Evolutionary conservation across 2,329 filamentous ascomycete species (phyloP), one percentile per base, ranked within the genome.

Genomic region (Aspergillus viridinutans): DNA sequence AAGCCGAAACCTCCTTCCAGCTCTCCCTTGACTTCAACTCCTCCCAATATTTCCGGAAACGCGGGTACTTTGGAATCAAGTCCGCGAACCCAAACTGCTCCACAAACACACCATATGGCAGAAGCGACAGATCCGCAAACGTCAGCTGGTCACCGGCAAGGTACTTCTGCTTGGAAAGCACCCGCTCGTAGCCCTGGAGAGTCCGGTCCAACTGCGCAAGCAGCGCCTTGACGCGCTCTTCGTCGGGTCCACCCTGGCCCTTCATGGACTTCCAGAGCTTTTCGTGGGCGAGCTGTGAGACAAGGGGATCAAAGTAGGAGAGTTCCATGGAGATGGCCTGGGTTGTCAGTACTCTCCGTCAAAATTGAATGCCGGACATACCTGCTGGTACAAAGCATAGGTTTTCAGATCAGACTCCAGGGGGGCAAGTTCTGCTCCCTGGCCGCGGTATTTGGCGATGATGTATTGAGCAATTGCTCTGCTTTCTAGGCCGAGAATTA

Each of bases 381-480:
- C 21, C 61, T 49, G 61, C 61, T 50, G 66, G 65, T 29, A 72
- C 57, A 55, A 65, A 50, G 45, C 63, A 55, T 29, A 64, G 59
- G 49, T 68, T 61, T 56, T 68, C 55, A 56, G 32, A 23, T 64
- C 60, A 2, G 52, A 48, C 45, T 58, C 54, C 1, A 55, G 28
- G 5, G 63, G 63, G 1, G 56, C 32, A 6, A 65, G 32, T 10
- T 57, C 52, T 3, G 55, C 55, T 23, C 63, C 62, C 47, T 61
- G 59, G 5, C 56, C 53, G 12, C 53, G 23, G 57, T 61, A 64
- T 50, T 64, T 66, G 26, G 48, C 32, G n/a, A 61, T 62, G 42
- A 67, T 61, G 49, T 72, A 74, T 58, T 74, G 58, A 50, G 58
- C 61, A 50, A 74, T 74, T 6, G 71, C 72, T 55, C 72, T 62